Evolutionary conservation across 805 yeast species (phyloP).

Genomic region (Diddensiella caesifluorescens): DNA sequence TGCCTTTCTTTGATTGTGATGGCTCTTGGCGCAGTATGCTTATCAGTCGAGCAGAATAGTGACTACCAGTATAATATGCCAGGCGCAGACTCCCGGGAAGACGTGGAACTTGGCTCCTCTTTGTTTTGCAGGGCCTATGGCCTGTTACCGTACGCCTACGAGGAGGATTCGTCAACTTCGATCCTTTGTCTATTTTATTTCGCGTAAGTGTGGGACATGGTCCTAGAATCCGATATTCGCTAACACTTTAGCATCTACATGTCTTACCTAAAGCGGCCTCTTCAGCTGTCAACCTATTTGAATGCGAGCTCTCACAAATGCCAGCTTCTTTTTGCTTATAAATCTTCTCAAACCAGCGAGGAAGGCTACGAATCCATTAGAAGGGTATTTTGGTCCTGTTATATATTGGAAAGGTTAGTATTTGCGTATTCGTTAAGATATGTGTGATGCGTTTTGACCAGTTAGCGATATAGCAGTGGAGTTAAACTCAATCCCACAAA

Average conservation of each 20-base stretch:
- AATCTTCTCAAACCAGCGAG: not conserved
- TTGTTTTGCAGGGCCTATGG: constrained; percentile 6
- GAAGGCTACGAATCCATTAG: constrained; percentile 10
- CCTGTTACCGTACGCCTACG: constrained; percentile 6
- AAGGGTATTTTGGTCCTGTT: constrained; percentile 16
- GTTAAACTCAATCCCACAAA: constrained; percentile 17
- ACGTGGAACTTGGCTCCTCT: not conserved
- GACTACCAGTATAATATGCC: no score
- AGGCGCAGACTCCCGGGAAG: no score
- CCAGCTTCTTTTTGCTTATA: constrained; percentile 9
- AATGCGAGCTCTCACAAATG: constrained; percentile 14
- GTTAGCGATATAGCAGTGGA: constrained; percentile 16
- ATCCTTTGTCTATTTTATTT: constrained; percentile 13
- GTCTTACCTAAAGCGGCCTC: constrained; percentile 15
- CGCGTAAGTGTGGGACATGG: constrained; percentile 8
- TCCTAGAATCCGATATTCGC: not conserved
- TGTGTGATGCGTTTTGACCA: no score
- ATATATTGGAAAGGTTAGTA: constrained; percentile 13
- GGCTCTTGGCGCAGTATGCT: constrained; percentile 12
- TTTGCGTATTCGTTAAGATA: no score
- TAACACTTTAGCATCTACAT: constrained; percentile 9
- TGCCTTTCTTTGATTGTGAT: constrained; percentile 6
- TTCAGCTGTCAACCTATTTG: constrained; percentile 11
- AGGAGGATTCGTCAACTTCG: constrained; percentile 7
- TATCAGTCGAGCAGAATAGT: constrained; percentile 4